These are phyloP conservation scores for Mortierella sp. DNA, from an alignment of 371 early-diverging fungal species.

Conservation along the genomic window DNA sequence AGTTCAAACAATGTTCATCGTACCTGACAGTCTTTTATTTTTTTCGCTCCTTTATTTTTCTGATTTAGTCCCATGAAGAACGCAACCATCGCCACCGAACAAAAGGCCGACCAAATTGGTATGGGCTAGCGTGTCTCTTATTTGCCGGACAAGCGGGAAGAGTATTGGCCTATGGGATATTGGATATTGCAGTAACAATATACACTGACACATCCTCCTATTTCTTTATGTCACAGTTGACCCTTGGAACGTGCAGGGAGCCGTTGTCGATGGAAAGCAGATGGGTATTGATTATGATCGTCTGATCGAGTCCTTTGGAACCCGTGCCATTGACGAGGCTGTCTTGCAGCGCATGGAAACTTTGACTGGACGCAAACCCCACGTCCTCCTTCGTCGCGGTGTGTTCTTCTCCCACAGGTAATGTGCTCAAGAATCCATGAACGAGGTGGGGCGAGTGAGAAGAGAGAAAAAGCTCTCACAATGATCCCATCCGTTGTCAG, in stretches of 20 bases:
- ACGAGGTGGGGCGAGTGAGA: background rate
- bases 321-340: conserved; percentile 83
- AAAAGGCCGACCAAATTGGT: conserved; percentile 52
- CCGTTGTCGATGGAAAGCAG: conserved; percentile 87
- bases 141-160: background rate
- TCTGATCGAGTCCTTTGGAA: conserved; percentile 96
- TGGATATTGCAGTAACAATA: background rate
- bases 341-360: conserved; percentile 87
- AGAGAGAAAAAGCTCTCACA: background rate
- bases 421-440: background rate
- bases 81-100: conserved; percentile 31
- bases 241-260: conserved; percentile 98
- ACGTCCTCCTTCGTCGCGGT: conserved; percentile 92
- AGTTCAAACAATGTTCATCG: background rate
- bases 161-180: too few relatives aligned
- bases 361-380: conserved; percentile 89
- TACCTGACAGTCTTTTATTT: background rate
- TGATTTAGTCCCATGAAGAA: conserved; percentile 45
- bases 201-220: background rate
- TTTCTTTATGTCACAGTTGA: conserved; percentile 70
- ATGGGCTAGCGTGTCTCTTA: background rate
- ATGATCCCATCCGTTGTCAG: background rate
- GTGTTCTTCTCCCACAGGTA: conserved; percentile 98
- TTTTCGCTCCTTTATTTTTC: conserved; percentile 3
- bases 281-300: conserved; percentile 97